phyloP scores from a whole-genome alignment of 2,329 filamentous ascomycete species.

The Talaromyces sp. region DNA sequence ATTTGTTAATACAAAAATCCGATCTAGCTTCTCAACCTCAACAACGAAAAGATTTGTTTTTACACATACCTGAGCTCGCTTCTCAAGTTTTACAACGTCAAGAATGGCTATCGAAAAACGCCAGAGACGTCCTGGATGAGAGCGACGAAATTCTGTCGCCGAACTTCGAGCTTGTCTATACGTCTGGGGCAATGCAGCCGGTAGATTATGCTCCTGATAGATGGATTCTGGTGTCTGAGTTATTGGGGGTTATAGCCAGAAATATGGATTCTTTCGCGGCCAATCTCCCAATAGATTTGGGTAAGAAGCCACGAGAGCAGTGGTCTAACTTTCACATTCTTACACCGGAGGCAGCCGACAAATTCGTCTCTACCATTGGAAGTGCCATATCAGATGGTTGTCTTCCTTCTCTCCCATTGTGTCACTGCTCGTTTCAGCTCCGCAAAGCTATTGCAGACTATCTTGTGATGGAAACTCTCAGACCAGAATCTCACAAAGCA shows the following conservation, averaged over 20 bases:
- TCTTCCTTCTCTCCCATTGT: neutral
- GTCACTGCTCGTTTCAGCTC: too few relatives aligned
- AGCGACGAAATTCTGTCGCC: constrained; percentile 59
- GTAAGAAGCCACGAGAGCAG: neutral
- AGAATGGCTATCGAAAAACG: constrained; percentile 39
- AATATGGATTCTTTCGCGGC: neutral
- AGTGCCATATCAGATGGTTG: neutral
- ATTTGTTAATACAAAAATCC: constrained; percentile 36
- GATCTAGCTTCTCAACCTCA: constrained; percentile 32
- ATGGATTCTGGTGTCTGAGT: constrained; percentile 52
- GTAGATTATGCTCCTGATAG: constrained; percentile 52
- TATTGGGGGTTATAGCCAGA: constrained; percentile 36
- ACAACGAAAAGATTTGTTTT: constrained; percentile 37
- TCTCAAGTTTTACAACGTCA: constrained; percentile 37
- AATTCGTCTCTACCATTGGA: neutral
- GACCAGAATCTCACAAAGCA: neutral
- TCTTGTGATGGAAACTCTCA: too few relatives aligned
- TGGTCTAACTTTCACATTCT: too few relatives aligned
- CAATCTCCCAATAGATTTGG: neutral
- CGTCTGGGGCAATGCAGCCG: constrained; percentile 48
- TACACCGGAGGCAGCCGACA: neutral
- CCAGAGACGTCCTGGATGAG: constrained; percentile 59
- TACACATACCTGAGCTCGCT: constrained; percentile 28
- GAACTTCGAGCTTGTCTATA: constrained; percentile 60
- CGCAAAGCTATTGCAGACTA: too few relatives aligned